A percentile compares a stretch with the other conserved stretches of the same genome.
phyloP scores from a whole-genome alignment of 2,329 filamentous ascomycete species.

The Pleochaeta shiraiana region DNA sequence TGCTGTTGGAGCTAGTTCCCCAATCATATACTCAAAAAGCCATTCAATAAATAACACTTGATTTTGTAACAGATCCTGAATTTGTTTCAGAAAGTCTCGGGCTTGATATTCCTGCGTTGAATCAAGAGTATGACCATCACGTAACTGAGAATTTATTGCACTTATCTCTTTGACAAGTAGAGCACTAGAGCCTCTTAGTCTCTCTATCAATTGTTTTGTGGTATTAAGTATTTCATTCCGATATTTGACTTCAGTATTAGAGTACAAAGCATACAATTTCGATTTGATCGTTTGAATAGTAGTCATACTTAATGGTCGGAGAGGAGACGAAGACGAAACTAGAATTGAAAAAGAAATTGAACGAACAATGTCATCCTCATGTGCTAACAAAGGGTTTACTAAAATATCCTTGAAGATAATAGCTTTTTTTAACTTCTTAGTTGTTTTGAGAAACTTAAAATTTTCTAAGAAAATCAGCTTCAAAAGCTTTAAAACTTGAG shows the following conservation, averaged over 20 bases:
- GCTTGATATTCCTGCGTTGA: slow-evolving; percentile 10
- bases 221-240: slow-evolving; percentile 60
- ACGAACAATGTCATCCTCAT: slow-evolving; percentile 41
- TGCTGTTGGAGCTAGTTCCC: slow-evolving; percentile 55
- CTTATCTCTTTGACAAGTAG: slow-evolving; percentile 25
- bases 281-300: slow-evolving; percentile 39
- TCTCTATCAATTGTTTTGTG: slow-evolving; percentile 53
- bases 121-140: neutral
- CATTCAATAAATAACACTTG: slow-evolving; percentile 47
- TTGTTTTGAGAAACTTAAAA: slow-evolving; percentile 20
- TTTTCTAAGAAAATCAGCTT: slow-evolving; percentile 9
- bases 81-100: slow-evolving; percentile 6
- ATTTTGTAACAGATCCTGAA: slow-evolving; percentile 16
- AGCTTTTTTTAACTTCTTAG: slow-evolving; percentile 16
- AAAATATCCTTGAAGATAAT: slow-evolving; percentile 22
- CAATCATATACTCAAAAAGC: slow-evolving; percentile 50
- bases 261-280: slow-evolving; percentile 50
- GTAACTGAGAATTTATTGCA: slow-evolving; percentile 7
- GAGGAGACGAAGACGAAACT: slow-evolving; percentile 51
- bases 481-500: slow-evolving; percentile 5
- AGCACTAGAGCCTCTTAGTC: slow-evolving; percentile 44
- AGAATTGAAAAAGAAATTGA: slow-evolving; percentile 66
- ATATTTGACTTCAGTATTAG: slow-evolving; percentile 71
- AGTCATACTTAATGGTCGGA: slow-evolving; percentile 42
- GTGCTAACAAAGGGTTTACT: slow-evolving; percentile 30